Percentiles rank a stretch among this genome's conserved stretches.
phyloP scores from a whole-genome alignment of 2,329 filamentous ascomycete species.

The Pleoardoris graminearum region DNA sequence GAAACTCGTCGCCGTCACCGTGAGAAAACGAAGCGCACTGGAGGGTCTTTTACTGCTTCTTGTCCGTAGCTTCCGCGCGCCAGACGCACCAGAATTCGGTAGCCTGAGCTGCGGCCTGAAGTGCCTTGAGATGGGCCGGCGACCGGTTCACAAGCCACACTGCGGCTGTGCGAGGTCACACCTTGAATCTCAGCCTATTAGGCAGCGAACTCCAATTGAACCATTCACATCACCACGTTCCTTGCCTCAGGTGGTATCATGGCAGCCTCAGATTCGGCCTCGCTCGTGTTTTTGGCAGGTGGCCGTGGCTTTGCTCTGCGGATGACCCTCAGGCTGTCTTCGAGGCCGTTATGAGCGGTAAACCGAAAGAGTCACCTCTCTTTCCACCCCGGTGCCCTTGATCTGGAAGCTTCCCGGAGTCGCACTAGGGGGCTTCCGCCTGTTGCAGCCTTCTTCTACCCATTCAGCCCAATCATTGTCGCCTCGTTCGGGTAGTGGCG shows the following conservation, averaged over 20 bases:
- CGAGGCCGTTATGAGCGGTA: constrained; percentile 24
- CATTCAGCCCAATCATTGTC: constrained; percentile 25
- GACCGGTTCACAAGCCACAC: constrained; percentile 16
- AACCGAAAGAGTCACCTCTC: constrained; percentile 34
- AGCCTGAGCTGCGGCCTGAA: constrained; percentile 10
- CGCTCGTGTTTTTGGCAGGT: constrained; percentile 24
- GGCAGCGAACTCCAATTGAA: constrained; percentile 37
- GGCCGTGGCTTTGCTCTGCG: constrained; percentile 29
- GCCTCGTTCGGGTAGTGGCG: constrained; percentile 26
- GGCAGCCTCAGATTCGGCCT: constrained; percentile 22
- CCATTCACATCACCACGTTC: constrained; percentile 23
- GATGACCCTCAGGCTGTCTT: constrained; percentile 17
- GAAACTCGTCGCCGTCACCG: constrained; percentile 21
- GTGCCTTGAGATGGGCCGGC: constrained; percentile 28
- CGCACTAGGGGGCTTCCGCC: constrained; percentile 34
- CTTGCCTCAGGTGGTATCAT: constrained; percentile 25
- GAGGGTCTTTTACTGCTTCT: constrained; percentile 31
- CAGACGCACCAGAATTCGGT: constrained; percentile 1
- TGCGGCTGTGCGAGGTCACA: constrained; percentile 36
- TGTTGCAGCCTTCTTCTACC: constrained; percentile 32
- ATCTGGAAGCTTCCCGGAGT: constrained; percentile 23
- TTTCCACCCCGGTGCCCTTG: constrained; percentile 16
- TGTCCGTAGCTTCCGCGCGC: constrained; percentile 26
- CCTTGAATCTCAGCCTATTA: constrained; percentile 25
- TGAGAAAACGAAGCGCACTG: constrained; percentile 15